phyloP scores from a whole-genome alignment of 176 grass and related monocot genomes.

The Oryza coarctata region DNA sequence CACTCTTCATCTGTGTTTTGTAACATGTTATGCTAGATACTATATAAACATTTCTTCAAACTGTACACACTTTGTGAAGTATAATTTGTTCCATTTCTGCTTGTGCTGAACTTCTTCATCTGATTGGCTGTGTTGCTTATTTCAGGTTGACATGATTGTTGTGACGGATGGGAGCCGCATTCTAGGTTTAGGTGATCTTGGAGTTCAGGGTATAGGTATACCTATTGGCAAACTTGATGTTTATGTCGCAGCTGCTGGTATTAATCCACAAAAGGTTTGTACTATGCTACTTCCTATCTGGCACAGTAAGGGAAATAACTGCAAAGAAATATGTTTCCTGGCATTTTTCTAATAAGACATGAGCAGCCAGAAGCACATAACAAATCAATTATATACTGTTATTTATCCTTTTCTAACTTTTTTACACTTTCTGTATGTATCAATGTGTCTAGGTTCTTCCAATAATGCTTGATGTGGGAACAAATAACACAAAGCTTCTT shows the following conservation, averaged over 20 bases:
- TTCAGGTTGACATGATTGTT: slow-evolving; percentile 93
- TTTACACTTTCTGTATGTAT: not conserved
- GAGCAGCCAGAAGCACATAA: not conserved
- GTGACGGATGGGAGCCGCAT: slow-evolving; percentile 94
- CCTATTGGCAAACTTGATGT: slow-evolving; percentile 99
- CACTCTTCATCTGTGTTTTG: not conserved
- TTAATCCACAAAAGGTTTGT: slow-evolving; percentile 89
- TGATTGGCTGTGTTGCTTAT: slow-evolving; percentile 4
- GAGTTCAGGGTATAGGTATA: slow-evolving; percentile 98
- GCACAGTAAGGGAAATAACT: not conserved
- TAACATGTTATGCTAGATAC: not conserved
- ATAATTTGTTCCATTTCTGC: not conserved
- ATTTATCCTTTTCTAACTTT: not conserved
- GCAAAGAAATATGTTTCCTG: not conserved
- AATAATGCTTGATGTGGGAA: slow-evolving; percentile 95
- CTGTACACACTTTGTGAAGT: not conserved
- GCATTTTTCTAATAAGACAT: not conserved
- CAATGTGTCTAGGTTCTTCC: slow-evolving; percentile 68
- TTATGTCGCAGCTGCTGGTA: slow-evolving; percentile 95
- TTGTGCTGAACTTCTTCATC: slow-evolving; percentile 20
- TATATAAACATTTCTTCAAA: not conserved
- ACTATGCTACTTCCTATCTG: not conserved
- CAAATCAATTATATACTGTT: not conserved
- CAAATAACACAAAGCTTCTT: slow-evolving; percentile 91
- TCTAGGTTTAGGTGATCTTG: slow-evolving; percentile 97